Evolutionary conservation across 2,329 filamentous ascomycete species (phyloP), one percentile per base, ranked within the genome.

Genomic region (Verticillium alfalfae): DNA sequence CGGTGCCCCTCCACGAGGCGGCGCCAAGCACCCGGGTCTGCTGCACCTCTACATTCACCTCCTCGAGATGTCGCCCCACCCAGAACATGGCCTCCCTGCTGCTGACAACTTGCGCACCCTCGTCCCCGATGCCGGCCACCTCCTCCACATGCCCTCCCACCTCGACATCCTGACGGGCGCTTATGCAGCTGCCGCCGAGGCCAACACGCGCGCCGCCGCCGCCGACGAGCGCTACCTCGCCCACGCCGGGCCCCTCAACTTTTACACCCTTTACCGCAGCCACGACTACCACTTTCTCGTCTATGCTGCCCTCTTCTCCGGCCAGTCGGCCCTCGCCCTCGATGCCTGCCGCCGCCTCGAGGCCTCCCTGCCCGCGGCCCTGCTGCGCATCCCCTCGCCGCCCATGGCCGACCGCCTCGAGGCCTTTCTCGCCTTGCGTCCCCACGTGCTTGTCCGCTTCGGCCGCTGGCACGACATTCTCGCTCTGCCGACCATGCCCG

Each of bases 391-490:
- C 4, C 70, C 87, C 64, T 87, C 84, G 0, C 88, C 88, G 0
- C 88, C 88, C 0, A 92, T 93, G 89, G 89, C 90, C 1, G 89
- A 93, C 71, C 93, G 88, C 86, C 77, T 93, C 1, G 91, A 93
- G 72, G 83, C 84, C 1, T 92, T 92, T 66, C 73, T 90, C 3
- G 82, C 84, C 1, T 85, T 91, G 71, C 82, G 86, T 3, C 77
- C 88, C 2, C 90, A 94, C 70, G 86, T 88, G 1, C 77, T 91
- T 16, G 80, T 94, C 55, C 85, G 91, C 0, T 94, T 93, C 66
- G 91, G 91, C 0, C 78, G 76, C 16, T 93, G 91, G 91, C 69
- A 85, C 0, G 87, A 91, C 1, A 78, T 93, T 26, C 73, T 89
- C 9, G 72, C 75, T 1, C 72, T 90, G 1, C 62, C 75, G 0